These are phyloP conservation scores for Fremontodendron californicum DNA, from an alignment of 345 rosid genomes.

Conservation along the genomic window DNA sequence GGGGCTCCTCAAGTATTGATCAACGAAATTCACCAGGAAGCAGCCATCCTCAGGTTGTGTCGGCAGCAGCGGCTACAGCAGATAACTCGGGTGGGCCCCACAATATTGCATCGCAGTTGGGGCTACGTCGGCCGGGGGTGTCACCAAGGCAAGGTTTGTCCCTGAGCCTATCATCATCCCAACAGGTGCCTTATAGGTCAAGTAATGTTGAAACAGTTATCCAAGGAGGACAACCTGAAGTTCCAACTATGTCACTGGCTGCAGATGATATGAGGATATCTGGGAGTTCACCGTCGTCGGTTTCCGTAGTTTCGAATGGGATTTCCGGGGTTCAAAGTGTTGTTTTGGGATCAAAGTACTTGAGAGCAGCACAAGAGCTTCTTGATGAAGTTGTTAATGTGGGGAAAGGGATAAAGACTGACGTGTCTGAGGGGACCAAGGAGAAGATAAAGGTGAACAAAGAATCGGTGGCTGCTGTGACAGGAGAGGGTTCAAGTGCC, in stretches of 20 bases:
- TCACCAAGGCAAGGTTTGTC: constrained; percentile 45
- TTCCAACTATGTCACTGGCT: constrained; percentile 3
- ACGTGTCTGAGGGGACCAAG: constrained; percentile 12
- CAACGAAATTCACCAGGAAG: constrained; percentile 21
- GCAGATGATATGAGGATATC: constrained; percentile 28
- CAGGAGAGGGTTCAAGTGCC: constrained; percentile 21
- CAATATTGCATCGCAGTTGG: constrained; percentile 20
- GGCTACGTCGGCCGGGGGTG: constrained; percentile 16
- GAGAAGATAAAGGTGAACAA: constrained; percentile 21
- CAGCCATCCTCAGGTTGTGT: constrained; percentile 13
- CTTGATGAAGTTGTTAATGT: constrained; percentile 64
- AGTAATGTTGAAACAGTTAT: constrained; percentile 11
- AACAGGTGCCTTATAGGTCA: constrained; percentile 20
- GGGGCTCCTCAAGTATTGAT: constrained; percentile 27
- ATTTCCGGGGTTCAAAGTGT: constrained; percentile 29
- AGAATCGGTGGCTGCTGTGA: constrained; percentile 10
- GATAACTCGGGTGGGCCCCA: constrained; percentile 7
- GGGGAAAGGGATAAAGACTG: constrained; percentile 27
- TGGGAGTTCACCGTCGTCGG: constrained; percentile 39
- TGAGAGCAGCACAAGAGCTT: constrained; percentile 68
- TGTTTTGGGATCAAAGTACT: constrained; percentile 50
- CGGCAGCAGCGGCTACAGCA: constrained; percentile 13
- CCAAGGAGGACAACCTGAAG: constrained; percentile 12
- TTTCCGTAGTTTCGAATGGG: constrained; percentile 32
- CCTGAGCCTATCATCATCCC: constrained; percentile 41